These are phyloP conservation scores for Suillus fuscotomentosus DNA, from an alignment of 768 basidiomycete genomes.

Conservation along the genomic window DNA sequence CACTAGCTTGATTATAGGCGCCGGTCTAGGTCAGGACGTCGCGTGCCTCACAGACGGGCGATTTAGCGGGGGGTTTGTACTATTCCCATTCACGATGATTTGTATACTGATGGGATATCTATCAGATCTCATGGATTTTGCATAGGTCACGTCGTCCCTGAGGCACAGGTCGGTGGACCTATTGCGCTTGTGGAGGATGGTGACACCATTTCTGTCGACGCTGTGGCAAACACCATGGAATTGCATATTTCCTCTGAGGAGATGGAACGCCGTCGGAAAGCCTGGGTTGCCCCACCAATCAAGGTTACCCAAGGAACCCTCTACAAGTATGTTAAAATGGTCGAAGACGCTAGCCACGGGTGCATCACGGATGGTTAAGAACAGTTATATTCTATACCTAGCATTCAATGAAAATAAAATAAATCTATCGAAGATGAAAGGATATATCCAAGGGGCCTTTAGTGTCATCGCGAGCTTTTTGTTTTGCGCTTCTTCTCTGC, in stretches of 20 bases:
- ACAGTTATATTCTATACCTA: background rate
- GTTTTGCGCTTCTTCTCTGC: conserved; percentile 88
- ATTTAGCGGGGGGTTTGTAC: conserved; percentile 91
- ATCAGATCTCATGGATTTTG: conserved; percentile 92
- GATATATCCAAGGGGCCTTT: conserved; percentile 11
- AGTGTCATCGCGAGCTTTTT: conserved; percentile 42
- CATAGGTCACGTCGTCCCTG: conserved; percentile 95
- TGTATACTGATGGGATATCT: conserved; percentile 13
- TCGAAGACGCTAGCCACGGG: conserved; percentile 89
- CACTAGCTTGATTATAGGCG: conserved; percentile 97
- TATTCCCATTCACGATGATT: conserved; percentile 14
- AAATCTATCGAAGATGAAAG: conserved; percentile 8
- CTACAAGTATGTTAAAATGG: conserved; percentile 86
- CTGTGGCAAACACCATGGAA: conserved; percentile 81
- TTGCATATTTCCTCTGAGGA: conserved; percentile 77
- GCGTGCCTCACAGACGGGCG: conserved; percentile 97
- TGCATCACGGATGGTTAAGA: conserved; percentile 86
- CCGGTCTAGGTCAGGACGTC: conserved; percentile 92
- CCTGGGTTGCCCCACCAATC: conserved; percentile 84
- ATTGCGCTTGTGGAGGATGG: conserved; percentile 90
- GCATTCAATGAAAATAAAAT: conserved; percentile 1
- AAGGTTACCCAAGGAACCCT: conserved; percentile 81
- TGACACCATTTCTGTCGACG: conserved; percentile 85
- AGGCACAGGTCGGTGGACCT: conserved; percentile 91
- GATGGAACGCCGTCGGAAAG: conserved; percentile 64